Conservation (phyloP, 1,284 basidiomycete genomes). For the Rhizopogon parksii region DNA sequence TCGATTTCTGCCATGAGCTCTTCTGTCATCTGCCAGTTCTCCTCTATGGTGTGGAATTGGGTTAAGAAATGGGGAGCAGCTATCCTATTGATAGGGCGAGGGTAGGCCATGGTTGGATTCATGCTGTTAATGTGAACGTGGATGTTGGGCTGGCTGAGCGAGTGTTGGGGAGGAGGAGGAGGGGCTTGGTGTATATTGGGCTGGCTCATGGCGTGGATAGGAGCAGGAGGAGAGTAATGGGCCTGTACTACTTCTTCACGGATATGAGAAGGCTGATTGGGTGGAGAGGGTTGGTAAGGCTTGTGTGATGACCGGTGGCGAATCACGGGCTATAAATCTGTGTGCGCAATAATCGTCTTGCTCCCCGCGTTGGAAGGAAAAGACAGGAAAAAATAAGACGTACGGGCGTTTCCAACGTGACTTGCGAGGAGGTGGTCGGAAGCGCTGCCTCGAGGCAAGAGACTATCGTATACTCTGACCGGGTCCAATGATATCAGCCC, state of each 20-base stretch:
- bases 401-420: slow-evolving; percentile 31
- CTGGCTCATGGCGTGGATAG: slow-evolving; percentile 24
- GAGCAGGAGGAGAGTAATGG: slow-evolving; percentile 27
- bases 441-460: slow-evolving; percentile 23
- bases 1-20: slow-evolving; percentile 66
- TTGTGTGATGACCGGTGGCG: slow-evolving; percentile 30
- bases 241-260: slow-evolving; percentile 25
- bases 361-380: slow-evolving; percentile 2
- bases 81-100: slow-evolving; percentile 51
- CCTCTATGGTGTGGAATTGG: slow-evolving; percentile 45
- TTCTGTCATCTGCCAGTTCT: slow-evolving; percentile 60
- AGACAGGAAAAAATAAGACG: slow-evolving; percentile 12
- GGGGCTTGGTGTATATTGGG: slow-evolving; percentile 20
- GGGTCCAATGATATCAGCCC: slow-evolving; percentile 6
- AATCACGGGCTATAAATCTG: slow-evolving; percentile 34
- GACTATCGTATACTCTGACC: slow-evolving; percentile 6
- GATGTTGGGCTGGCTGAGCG: slow-evolving; percentile 29
- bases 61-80: slow-evolving; percentile 47
- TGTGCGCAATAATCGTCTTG: slow-evolving; percentile 8
- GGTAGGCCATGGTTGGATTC: slow-evolving; percentile 39
- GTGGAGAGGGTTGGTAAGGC: slow-evolving; percentile 31
- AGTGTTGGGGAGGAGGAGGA: slow-evolving; percentile 26
- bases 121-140: slow-evolving; percentile 21
- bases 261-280: slow-evolving; percentile 21
- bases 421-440: slow-evolving; percentile 16